A percentile compares a stretch with the other conserved stretches of the same genome.
Evolutionary conservation across 2,329 filamentous ascomycete genomes (phyloP).

Genomic region (Fonsecaea monophora): DNA sequence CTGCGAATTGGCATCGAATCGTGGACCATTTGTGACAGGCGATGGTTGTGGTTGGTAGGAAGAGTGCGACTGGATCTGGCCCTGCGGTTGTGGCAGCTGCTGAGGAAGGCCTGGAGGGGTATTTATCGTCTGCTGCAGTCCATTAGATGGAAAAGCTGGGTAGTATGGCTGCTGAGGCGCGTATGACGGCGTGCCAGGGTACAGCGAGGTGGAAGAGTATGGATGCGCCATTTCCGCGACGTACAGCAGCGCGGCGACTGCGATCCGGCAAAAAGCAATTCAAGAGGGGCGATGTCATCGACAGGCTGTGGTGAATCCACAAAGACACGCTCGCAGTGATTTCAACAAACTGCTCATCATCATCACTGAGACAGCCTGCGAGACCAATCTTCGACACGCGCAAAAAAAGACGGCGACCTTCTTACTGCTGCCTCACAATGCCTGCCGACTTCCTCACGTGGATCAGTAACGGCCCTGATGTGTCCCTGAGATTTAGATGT

Average conservation of each 20-base stretch:
- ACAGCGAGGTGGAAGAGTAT: slow-evolving; percentile 46
- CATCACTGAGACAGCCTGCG: slow-evolving; percentile 28
- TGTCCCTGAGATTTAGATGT: neutral
- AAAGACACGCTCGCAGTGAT: slow-evolving; percentile 22
- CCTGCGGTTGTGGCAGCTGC: slow-evolving; percentile 23
- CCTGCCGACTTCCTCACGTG: slow-evolving; percentile 3
- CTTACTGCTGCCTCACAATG: slow-evolving; percentile 13
- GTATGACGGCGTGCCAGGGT: slow-evolving; percentile 41
- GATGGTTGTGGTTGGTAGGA: slow-evolving; percentile 21
- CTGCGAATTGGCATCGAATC: slow-evolving; percentile 39
- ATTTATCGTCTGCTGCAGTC: slow-evolving; percentile 39
- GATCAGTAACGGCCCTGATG: neutral
- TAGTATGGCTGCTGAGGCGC: slow-evolving; percentile 41
- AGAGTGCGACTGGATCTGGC: slow-evolving; percentile 5
- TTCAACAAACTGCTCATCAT: slow-evolving; percentile 22
- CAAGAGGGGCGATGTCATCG: slow-evolving; percentile 23
- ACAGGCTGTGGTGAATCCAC: slow-evolving; percentile 13
- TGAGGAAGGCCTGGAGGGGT: slow-evolving; percentile 32
- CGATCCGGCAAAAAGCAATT: slow-evolving; percentile 16
- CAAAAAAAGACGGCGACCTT: neutral
- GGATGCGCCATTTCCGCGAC: slow-evolving; percentile 46
- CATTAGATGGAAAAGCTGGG: slow-evolving; percentile 37
- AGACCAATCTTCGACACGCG: slow-evolving; percentile 16
- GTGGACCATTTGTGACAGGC: slow-evolving; percentile 21
- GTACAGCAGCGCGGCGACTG: slow-evolving; percentile 7